These are phyloP conservation scores for Cryptococcus neoformans DNA, from an alignment of 1,284 basidiomycete species.

Conservation along the genomic window DNA sequence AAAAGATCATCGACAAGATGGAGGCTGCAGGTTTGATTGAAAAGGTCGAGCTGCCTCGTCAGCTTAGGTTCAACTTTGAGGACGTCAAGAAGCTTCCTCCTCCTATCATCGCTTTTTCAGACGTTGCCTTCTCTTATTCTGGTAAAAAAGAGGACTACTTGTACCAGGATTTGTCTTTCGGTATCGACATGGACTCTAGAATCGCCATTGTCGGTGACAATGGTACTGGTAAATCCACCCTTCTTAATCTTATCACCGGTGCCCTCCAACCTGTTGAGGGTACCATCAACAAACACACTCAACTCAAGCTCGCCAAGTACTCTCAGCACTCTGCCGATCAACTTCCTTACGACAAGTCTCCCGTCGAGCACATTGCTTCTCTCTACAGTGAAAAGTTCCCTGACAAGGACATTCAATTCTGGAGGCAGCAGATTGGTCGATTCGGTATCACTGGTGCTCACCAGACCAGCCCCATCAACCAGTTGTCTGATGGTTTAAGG, in stretches of 20 bases:
- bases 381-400: slow-evolving; percentile 82
- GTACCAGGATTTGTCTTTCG: slow-evolving; percentile 84
- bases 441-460: slow-evolving; percentile 94
- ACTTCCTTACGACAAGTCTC: slow-evolving; percentile 87
- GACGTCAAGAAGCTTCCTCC: slow-evolving; percentile 91
- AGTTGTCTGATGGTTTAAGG: slow-evolving; percentile 91
- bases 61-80: slow-evolving; percentile 92
- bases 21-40: slow-evolving; percentile 98
- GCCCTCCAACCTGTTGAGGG: slow-evolving; percentile 77
- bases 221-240: slow-evolving; percentile 96
- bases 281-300: slow-evolving; percentile 80
- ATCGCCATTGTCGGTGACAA: slow-evolving; percentile 98
- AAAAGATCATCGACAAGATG: slow-evolving; percentile 99
- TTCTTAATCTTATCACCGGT: slow-evolving; percentile 91
- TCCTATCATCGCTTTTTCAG: slow-evolving; percentile 93
- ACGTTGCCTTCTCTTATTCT: slow-evolving; percentile 93
- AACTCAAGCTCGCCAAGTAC: slow-evolving; percentile 94
- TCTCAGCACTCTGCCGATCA: slow-evolving; percentile 99
- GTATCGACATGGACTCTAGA: slow-evolving; percentile 68
- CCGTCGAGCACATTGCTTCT: slow-evolving; percentile 91
- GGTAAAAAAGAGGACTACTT: slow-evolving; percentile 83
- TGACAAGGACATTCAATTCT: slow-evolving; percentile 85
- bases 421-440: slow-evolving; percentile 90
- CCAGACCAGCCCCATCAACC: slow-evolving; percentile 89
- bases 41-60: slow-evolving; percentile 71